Evolutionary conservation across 306 rosid genomes (phyloP), one percentile per base, ranked within the genome.

Genomic region (Cicer judaicum): DNA sequence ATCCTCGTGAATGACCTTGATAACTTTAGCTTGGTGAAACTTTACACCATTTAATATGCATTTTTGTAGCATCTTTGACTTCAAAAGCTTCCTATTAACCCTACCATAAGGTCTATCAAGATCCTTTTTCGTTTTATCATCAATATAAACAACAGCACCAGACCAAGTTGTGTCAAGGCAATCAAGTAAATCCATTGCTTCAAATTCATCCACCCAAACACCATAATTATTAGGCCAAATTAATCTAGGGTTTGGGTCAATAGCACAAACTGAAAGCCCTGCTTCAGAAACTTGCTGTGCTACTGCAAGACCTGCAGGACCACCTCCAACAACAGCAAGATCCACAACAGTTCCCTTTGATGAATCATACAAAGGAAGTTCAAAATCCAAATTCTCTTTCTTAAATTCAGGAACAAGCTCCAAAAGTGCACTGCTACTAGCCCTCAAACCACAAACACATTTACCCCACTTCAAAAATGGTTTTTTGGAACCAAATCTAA

Each of bases 141-240:
- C 86, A 60, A 83, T 81, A 66, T 18, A 90, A 76, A 94, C 99
- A 76, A 86, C 93, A 8, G 99, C 99, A 65, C 97, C 99, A 1
- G 98, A 86, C 97, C 98, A 94, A 21, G 98, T 94, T 44, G 93
- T 89, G 81, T 94, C 99, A 40, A 94, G 96, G 78, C 99, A 94
- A 73, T 94, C 99, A 38, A 94, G 93, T 75, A 94, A 81, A 81
- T 90, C 97, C 99, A 94, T 87, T 68, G 93, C 91, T 79, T 94
- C 98, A 80, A 94, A 94, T 67, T 94, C 99, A 85, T 94, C 98
- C 62, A 94, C 99, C 99, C 99, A 94, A 86, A 94, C 99, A 40
- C 99, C 99, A 80, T 94, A 94, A 75, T 92, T 94, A 73, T 94
- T 94, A 13, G 99, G 99, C 99, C 99, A 94, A 80, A 94, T 90